Conservation (phyloP, 305 asterid genomes). For the Solanum chacoense region DNA sequence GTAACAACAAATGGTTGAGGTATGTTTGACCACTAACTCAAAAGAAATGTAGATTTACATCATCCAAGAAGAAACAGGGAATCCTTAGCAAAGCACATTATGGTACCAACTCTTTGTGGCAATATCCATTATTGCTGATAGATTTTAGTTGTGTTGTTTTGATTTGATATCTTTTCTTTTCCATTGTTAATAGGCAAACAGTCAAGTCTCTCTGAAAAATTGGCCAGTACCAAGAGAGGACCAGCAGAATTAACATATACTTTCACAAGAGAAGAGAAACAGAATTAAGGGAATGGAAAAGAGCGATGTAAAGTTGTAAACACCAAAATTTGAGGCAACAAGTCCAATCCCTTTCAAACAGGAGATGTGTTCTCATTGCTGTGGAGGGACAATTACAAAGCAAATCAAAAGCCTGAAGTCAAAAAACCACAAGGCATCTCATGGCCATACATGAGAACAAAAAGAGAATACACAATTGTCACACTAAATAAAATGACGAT, state of each 20-base stretch:
- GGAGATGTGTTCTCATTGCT: slow-evolving; percentile 9
- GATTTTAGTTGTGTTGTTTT: neutral
- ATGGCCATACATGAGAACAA: neutral
- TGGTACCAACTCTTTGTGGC: neutral
- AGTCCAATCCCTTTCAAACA: neutral
- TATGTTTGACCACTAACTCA: neutral
- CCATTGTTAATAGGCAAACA: neutral
- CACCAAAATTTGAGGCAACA: neutral
- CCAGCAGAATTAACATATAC: neutral
- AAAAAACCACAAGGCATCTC: slow-evolving; percentile 1
- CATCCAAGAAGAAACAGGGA: no score
- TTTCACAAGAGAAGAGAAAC: neutral
- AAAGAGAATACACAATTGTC: neutral
- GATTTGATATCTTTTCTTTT: neutral
- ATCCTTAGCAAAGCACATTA: neutral
- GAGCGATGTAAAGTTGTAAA: neutral
- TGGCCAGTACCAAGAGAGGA: neutral
- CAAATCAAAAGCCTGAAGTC: neutral
- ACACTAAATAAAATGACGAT: neutral
- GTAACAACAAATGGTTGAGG: neutral
- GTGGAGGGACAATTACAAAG: neutral
- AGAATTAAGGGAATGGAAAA: neutral
- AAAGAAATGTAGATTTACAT: neutral
- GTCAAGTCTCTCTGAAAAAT: neutral
- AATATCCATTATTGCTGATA: neutral